Conservation (phyloP, 768 basidiomycete genomes). For the Phylloporus sp. region DNA sequence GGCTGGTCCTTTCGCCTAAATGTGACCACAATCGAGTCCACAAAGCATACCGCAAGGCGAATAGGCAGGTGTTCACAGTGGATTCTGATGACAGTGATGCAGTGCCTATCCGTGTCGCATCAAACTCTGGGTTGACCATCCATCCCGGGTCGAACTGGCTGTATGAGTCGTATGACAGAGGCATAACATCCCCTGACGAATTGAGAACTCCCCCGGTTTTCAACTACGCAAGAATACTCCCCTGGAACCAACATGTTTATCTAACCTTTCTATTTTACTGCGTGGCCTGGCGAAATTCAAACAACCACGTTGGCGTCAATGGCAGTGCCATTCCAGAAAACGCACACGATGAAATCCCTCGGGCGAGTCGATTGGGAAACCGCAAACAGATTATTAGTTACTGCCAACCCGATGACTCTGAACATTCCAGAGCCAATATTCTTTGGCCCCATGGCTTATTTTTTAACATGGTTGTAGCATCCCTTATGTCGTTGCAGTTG, state of each 20-base stretch:
- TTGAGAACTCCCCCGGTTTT: slow-evolving; percentile 20
- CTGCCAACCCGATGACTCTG: slow-evolving; percentile 12
- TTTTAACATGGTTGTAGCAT: slow-evolving; percentile 29
- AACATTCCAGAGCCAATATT: background rate
- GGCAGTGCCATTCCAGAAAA: background rate
- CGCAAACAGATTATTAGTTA: slow-evolving; percentile 17
- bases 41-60: slow-evolving; percentile 14
- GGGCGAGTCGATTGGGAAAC: slow-evolving; percentile 17
- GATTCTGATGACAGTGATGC: background rate
- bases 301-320: background rate
- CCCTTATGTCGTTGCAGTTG: slow-evolving; percentile 24
- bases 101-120: background rate
- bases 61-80: slow-evolving; percentile 1
- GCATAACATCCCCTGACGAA: slow-evolving; percentile 22
- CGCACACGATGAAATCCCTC: background rate
- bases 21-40: slow-evolving; percentile 33
- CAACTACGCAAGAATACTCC: slow-evolving; percentile 21
- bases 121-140: slow-evolving; percentile 16
- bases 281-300: slow-evolving; percentile 10
- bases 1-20: slow-evolving; percentile 39
- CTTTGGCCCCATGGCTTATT: slow-evolving; percentile 22
- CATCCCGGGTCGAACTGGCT: background rate
- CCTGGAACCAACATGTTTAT: slow-evolving; percentile 20
- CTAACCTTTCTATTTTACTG: slow-evolving; percentile 14
- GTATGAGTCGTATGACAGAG: background rate